These are phyloP conservation scores for Pleurotus eryngii DNA, from an alignment of 768 basidiomycete genomes.

Conservation along the genomic window DNA sequence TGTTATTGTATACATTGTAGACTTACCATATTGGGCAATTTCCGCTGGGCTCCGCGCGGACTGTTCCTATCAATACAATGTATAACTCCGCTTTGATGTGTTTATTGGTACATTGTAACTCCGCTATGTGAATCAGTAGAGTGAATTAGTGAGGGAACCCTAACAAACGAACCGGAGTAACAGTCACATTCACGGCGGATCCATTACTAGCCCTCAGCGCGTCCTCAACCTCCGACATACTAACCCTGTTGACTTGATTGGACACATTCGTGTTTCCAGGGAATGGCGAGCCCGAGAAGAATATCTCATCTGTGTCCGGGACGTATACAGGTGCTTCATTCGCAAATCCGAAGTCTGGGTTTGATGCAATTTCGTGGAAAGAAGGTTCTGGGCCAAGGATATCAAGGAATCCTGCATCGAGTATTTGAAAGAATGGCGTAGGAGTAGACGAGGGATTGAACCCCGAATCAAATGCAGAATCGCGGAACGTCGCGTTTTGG, in stretches of 20 bases:
- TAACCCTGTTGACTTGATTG: conserved; percentile 61
- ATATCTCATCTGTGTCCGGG: conserved; percentile 61
- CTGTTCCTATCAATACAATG: too few species aligned
- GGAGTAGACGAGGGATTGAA: conserved; percentile 60
- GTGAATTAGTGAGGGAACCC: background rate
- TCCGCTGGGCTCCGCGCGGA: too few species aligned
- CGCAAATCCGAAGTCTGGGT: conserved; percentile 64
- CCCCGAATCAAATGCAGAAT: conserved; percentile 33
- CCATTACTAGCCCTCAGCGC: conserved; percentile 34
- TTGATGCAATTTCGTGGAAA: conserved; percentile 56
- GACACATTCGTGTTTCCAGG: conserved; percentile 48
- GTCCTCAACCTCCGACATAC: conserved; percentile 48
- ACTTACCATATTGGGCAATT: too few species aligned
- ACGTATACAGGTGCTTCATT: conserved; percentile 77
- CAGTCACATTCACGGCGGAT: conserved; percentile 42
- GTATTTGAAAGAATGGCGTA: conserved; percentile 56
- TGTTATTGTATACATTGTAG: too few species aligned
- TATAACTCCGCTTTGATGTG: too few species aligned
- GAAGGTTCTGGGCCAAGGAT: conserved; percentile 57
- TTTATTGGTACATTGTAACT: too few species aligned
- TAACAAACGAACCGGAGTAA: conserved; percentile 33
- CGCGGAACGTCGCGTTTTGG: conserved; percentile 35
- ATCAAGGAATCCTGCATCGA: conserved; percentile 47
- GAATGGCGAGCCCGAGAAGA: conserved; percentile 63
- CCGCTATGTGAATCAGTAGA: too few species aligned